Percentiles rank a stretch among this genome's conserved stretches.
phyloP scores from a whole-genome alignment of 1,284 basidiomycete genomes.

The Agaricales sp. region DNA sequence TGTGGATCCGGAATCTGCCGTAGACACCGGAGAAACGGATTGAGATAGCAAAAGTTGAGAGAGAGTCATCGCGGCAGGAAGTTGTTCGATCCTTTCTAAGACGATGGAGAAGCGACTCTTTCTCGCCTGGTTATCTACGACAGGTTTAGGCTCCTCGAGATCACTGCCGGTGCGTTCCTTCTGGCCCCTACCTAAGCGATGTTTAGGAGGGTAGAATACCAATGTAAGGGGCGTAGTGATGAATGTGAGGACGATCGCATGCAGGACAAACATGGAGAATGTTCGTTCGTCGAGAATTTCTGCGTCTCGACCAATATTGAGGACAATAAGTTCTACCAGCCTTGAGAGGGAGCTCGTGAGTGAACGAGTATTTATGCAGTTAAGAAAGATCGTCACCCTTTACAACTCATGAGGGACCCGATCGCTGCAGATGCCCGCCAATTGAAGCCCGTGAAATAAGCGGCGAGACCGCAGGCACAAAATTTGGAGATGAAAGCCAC shows the following conservation, averaged over 20 bases:
- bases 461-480: slow-evolving; percentile 53
- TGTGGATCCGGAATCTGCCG: background rate
- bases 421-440: slow-evolving; percentile 78
- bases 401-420: slow-evolving; percentile 89
- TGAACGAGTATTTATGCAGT: slow-evolving; percentile 3
- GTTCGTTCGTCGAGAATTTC: slow-evolving; percentile 64
- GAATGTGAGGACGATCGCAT: slow-evolving; percentile 78
- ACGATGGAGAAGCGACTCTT: slow-evolving; percentile 68
- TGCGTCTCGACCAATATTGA: slow-evolving; percentile 83
- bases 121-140: background rate
- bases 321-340: slow-evolving; percentile 82
- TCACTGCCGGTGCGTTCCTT: slow-evolving; percentile 8
- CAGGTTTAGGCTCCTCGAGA: slow-evolving; percentile 12
- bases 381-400: slow-evolving; percentile 48
- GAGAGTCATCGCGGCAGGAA: slow-evolving; percentile 60
- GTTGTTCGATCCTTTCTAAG: slow-evolving; percentile 81
- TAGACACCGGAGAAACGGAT: slow-evolving; percentile 15
- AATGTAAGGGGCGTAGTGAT: slow-evolving; percentile 80
- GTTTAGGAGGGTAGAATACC: slow-evolving; percentile 59
- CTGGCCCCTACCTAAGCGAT: slow-evolving; percentile 24
- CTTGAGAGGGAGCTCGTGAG: slow-evolving; percentile 23
- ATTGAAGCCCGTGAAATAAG: slow-evolving; percentile 58
- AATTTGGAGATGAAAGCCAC: slow-evolving; percentile 81
- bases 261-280: slow-evolving; percentile 87
- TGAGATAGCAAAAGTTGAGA: slow-evolving; percentile 55